Evolutionary conservation across 306 rosid species (phyloP).

Genomic region (Castanospermum australe): DNA sequence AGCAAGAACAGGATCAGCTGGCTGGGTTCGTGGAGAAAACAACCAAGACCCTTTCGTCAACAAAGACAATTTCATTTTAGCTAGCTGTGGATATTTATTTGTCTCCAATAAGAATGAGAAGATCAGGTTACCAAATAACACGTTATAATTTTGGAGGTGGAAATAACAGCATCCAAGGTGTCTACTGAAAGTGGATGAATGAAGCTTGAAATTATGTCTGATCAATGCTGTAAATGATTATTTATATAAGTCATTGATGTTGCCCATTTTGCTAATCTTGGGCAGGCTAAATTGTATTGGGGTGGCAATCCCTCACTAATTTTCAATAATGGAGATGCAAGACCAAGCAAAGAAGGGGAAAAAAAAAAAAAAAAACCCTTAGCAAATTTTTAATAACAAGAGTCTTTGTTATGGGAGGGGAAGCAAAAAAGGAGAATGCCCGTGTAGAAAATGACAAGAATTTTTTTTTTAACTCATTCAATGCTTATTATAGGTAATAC

Average conservation of each 20-base stretch:
- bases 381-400: no score
- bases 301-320: background rate
- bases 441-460: no score
- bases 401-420: no score
- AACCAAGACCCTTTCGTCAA: slow-evolving; percentile 32
- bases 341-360: no score
- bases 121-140: background rate
- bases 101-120: slow-evolving; percentile 12
- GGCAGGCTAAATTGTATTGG: background rate
- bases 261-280: background rate
- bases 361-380: no score
- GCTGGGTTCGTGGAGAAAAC: slow-evolving; percentile 69
- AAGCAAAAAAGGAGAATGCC: no score
- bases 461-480: no score
- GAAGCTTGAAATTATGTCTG: slow-evolving; percentile 6
- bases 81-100: slow-evolving; percentile 18
- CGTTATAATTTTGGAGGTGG: slow-evolving; percentile 20
- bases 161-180: slow-evolving; percentile 21
- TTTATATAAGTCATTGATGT: background rate
- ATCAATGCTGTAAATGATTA: slow-evolving; percentile 34
- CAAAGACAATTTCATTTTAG: slow-evolving; percentile 8
- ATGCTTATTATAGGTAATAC: no score
- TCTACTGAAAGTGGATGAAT: slow-evolving; percentile 2
- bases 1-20: slow-evolving; percentile 59
- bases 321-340: no score